Base-by-base conservation (phyloP, 257 asterid species). In the Forsythia viridissima region DNA sequence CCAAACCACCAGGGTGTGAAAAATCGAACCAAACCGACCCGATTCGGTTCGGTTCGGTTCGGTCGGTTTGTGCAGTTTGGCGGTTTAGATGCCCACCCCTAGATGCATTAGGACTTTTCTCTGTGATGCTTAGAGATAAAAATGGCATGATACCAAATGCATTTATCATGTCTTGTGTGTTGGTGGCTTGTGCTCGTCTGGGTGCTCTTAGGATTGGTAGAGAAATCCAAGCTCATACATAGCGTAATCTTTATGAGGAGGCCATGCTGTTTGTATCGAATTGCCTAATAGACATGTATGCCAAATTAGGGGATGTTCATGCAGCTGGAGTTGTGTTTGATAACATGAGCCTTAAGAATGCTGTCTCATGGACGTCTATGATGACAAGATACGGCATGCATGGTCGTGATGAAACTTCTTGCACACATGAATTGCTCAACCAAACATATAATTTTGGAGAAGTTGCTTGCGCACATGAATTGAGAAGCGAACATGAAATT, bases 351-450 rank as follows among this genome's bases (percentile, higher is more conserved):
- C 69, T 72, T 55, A 91, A 85, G 83, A 94, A 92, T 48, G 88
- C 76, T 0, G 88, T 94, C 73, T 94, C 98, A 0, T 94, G 98
- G 98, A 94, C 98, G 3, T 90, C 97, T 13, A 79, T 94, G 67
- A 91, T 94, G 97, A 92, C 96, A 11, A 96, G 98, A 55, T 94
- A 91, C 37, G 98, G 97, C 36, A 87, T 92, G 89, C 98, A 94
- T 40, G 98, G 97, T 46, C 92, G 90, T 30, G 97, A 97, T 6
- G 90, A 86, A n/a, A n/a, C n/a, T n/a, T n/a, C n/a, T n/a, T n/a
- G n/a, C n/a, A n/a, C n/a, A n/a, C n/a, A 30, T 30, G 34, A 0
- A 5, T 43, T 43, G 48, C 11, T 5, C 4, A 43, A 43, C 4
- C 3, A 43, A 43, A 43, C 4, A 5, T 43, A 43, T 11, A 5